Base-by-base conservation (phyloP, 805 yeast genomes). In the Pichia nakasei region DNA sequence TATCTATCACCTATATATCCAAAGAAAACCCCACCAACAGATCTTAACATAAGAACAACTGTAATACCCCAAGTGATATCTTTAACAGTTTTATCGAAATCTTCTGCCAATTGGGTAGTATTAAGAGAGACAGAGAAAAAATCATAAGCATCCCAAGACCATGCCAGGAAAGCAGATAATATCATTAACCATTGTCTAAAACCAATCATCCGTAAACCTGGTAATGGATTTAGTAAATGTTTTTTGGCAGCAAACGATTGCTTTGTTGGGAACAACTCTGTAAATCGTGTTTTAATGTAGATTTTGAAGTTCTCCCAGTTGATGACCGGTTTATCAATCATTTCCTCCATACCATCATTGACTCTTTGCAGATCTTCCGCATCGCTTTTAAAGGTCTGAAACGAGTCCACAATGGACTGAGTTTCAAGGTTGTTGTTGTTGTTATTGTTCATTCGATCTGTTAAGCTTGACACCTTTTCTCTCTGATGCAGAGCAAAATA, bases 111-210 rank as follows among this genome's bases (percentile, higher is more conserved):
- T 13, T 53, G 59, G 0, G 70, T 34, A 8, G 72, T 75, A 52
- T 76, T 75, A 32, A 78, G 59, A 7, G 80, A 73, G 11, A 76
- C 76, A 11, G 75, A 66, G 51, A 80, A 79, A 56, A 74, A 79
- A 59, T 78, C 85, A 54, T 78, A 70, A 4, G 84, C 78, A 61
- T 78, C 85, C 74, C 78, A 74, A 3, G 81, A 67, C 85, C 85
- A 79, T 19, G 75, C 77, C 42, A 62, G 53, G 50, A 76, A 75
- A 0, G 81, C 84, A 37, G 74, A 60, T 19, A 62, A 35, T 53
- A 77, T 76, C 60, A 69, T 74, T 37, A 69, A 61, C 84, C 85
- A 79, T 53, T 80, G 82, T 47, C 59, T 67, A 44, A 68, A 59
- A 34, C 67, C 68, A 55, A 83, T 67, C 49, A 60, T 59, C 9